Percentiles rank a stretch among this genome's conserved stretches.
phyloP scores from a whole-genome alignment of 371 early-diverging fungal genomes.

The Haplosporangium sp. region DNA sequence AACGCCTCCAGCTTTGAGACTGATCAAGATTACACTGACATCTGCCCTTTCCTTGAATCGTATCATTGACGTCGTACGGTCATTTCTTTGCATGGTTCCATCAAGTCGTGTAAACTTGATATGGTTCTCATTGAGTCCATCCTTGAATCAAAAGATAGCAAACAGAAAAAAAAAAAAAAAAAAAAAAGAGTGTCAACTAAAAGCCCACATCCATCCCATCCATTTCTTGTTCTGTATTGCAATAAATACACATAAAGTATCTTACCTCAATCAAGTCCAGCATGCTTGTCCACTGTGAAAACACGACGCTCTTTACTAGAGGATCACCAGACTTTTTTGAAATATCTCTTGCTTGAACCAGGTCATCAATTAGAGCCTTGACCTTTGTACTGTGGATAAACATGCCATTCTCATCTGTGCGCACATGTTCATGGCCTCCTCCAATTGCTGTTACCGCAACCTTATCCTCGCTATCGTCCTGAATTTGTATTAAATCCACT shows the following conservation, averaged over 20 bases:
- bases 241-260: not conserved
- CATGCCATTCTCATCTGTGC: slow-evolving; percentile 41
- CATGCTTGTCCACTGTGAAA: slow-evolving; percentile 88
- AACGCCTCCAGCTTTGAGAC: slow-evolving; percentile 89
- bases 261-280: slow-evolving; percentile 74
- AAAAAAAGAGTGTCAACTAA: too few relatives aligned
- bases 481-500: slow-evolving; percentile 43
- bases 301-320: slow-evolving; percentile 76
- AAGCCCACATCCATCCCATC: too few relatives aligned
- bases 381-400: slow-evolving; percentile 71
- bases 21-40: slow-evolving; percentile 79
- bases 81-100: slow-evolving; percentile 73
- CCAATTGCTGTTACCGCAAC: slow-evolving; percentile 25
- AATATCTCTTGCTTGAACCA: slow-evolving; percentile 45
- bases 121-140: slow-evolving; percentile 35
- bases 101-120: slow-evolving; percentile 76
- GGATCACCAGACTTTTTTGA: slow-evolving; percentile 24
- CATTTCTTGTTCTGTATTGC: not conserved
- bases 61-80: slow-evolving; percentile 70
- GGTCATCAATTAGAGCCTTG: slow-evolving; percentile 65
- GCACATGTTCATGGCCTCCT: slow-evolving; percentile 25
- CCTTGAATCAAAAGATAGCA: too few relatives aligned
- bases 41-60: slow-evolving; percentile 62
- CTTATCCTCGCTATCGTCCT: slow-evolving; percentile 48
- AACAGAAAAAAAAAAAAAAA: not conserved